Evolutionary conservation across 805 yeast species (phyloP).

Genomic region (Komagataella pseudopastoris): DNA sequence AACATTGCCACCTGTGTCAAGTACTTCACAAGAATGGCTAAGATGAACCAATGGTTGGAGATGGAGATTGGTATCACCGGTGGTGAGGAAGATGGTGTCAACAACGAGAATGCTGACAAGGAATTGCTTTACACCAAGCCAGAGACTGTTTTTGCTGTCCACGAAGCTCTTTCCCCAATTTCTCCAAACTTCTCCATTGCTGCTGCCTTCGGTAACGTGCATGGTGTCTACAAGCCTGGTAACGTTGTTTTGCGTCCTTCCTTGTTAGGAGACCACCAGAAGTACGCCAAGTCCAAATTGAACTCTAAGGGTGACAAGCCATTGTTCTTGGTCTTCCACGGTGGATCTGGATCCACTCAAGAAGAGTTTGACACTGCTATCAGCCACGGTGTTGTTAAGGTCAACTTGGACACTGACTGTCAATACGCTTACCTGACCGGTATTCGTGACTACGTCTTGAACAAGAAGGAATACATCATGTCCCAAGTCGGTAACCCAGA

Average conservation of each 20-base stretch:
- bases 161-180: conserved; percentile 81
- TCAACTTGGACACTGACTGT: conserved; percentile 97
- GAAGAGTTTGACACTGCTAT: conserved; percentile 87
- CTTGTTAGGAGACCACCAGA: conserved; percentile 92
- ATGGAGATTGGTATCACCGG: conserved; percentile 99
- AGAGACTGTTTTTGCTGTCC: conserved; percentile 85
- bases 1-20: conserved; percentile 89
- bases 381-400: conserved; percentile 92
- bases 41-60: conserved; percentile 95
- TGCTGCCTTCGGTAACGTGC: conserved; percentile 98
- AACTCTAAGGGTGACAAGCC: conserved; percentile 47
- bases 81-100: conserved; percentile 99
- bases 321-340: conserved; percentile 97
- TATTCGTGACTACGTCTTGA: conserved; percentile 93
- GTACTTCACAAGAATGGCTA: conserved; percentile 89
- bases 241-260: conserved; percentile 88
- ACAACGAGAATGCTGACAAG: conserved; percentile 87
- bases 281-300: conserved; percentile 61
- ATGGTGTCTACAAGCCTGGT: conserved; percentile 99
- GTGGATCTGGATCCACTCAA: conserved; percentile 97
- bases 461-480: conserved; percentile 89
- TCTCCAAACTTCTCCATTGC: conserved; percentile 98
- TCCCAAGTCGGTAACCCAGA: conserved; percentile 97
- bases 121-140: conserved; percentile 87
- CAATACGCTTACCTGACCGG: conserved; percentile 96